Conservation (phyloP, 108 stramenopile genomes). For the Discostella pseudostelligera region DNA sequence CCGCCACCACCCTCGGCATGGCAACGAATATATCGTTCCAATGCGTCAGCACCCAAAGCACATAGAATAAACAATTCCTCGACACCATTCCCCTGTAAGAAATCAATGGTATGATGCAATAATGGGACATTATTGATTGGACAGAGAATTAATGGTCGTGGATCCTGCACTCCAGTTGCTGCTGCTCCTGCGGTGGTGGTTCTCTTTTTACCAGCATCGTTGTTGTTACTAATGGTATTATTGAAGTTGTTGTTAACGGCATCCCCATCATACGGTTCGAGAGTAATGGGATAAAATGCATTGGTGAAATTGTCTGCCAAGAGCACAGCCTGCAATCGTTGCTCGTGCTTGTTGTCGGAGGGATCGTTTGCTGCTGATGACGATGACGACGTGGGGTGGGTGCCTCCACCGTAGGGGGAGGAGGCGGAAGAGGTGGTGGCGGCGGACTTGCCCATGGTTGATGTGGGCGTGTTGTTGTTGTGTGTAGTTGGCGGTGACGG, state of each 20-base stretch:
- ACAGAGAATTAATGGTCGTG: slow-evolving; percentile 65
- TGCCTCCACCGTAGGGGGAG: too few species aligned
- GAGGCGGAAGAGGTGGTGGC: too few species aligned
- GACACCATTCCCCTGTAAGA: slow-evolving; percentile 62
- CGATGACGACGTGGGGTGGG: neutral
- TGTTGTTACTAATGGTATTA: neutral
- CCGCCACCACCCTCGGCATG: slow-evolving; percentile 44
- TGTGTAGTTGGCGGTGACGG: too few species aligned
- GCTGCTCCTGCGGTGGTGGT: too few species aligned
- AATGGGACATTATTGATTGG: slow-evolving; percentile 94
- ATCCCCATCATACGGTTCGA: slow-evolving; percentile 50
- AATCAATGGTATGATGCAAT: slow-evolving; percentile 93
- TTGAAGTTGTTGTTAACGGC: slow-evolving; percentile 35
- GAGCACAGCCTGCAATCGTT: slow-evolving; percentile 89
- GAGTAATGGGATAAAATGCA: slow-evolving; percentile 79
- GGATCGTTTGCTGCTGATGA: slow-evolving; percentile 33
- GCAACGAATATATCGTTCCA: slow-evolving; percentile 56
- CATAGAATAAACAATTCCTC: slow-evolving; percentile 28
- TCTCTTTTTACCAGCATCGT: slow-evolving; percentile 9
- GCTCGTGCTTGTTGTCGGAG: slow-evolving; percentile 63
- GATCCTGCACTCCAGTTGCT: too few species aligned
- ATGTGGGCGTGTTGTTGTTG: too few species aligned
- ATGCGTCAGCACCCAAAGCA: slow-evolving; percentile 53
- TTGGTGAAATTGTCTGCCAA: slow-evolving; percentile 84
- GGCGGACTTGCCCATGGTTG: too few species aligned